phyloP scores from a whole-genome alignment of 2,329 filamentous ascomycete genomes.

The Pseudofabraea citricarpa region DNA sequence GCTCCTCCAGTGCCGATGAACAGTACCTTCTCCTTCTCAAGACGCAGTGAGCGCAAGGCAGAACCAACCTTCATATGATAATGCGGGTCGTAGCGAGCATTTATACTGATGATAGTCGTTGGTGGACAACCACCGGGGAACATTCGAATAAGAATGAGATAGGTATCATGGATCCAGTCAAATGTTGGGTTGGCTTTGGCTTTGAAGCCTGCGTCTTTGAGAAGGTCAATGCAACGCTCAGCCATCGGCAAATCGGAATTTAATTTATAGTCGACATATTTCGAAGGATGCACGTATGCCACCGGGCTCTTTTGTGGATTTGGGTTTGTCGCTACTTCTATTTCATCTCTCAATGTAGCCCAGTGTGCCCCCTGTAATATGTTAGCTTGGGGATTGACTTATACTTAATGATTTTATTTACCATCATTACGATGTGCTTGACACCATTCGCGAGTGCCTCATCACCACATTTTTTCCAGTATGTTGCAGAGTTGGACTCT shows the following conservation, averaged over 20 bases:
- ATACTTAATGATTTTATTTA: slow-evolving; percentile 21
- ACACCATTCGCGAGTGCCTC: slow-evolving; percentile 54
- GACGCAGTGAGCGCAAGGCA: slow-evolving; percentile 49
- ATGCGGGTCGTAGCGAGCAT: slow-evolving; percentile 50
- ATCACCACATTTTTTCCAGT: slow-evolving; percentile 63
- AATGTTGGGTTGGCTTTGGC: slow-evolving; percentile 49
- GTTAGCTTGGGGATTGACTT: neutral
- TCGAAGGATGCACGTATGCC: slow-evolving; percentile 60
- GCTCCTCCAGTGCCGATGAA: slow-evolving; percentile 56
- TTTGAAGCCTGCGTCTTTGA: slow-evolving; percentile 48
- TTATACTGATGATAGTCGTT: slow-evolving; percentile 54
- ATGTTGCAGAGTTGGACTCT: slow-evolving; percentile 53
- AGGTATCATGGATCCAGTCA: slow-evolving; percentile 71
- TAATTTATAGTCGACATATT: slow-evolving; percentile 59
- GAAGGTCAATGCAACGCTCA: slow-evolving; percentile 42
- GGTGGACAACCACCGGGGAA: slow-evolving; percentile 61
- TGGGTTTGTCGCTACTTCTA: slow-evolving; percentile 58
- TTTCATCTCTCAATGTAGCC: slow-evolving; percentile 49
- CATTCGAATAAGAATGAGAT: slow-evolving; percentile 65
- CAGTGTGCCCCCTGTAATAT: slow-evolving; percentile 57
- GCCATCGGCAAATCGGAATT: slow-evolving; percentile 52
- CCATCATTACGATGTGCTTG: slow-evolving; percentile 63
- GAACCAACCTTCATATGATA: slow-evolving; percentile 53
- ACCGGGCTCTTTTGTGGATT: slow-evolving; percentile 57
- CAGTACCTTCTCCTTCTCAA: slow-evolving; percentile 47